Evolutionary conservation across 768 basidiomycete species (phyloP), one percentile per base, ranked within the genome.

Genomic region (Tubosaeta sp.): DNA sequence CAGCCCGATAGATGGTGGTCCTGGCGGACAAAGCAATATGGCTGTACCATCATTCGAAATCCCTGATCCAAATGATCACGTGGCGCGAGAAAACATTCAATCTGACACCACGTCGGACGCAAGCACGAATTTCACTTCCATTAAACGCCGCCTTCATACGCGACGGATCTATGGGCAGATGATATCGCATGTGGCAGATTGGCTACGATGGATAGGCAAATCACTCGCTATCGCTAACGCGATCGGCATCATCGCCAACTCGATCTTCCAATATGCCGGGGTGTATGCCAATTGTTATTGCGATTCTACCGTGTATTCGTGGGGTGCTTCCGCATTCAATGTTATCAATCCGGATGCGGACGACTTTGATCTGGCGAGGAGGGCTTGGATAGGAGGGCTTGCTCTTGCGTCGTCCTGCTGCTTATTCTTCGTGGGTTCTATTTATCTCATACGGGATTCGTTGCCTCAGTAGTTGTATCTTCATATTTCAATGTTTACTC

Each of bases 261-360:
- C n/a, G 11, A 5, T 71, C 10, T 57, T 71, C 27, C 66, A 71
- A 35, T 71, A 60, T 32, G 45, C 61, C 7, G 51, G 58, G 31
- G 46, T 65, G 8, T 71, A 57, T 38, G 46, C 57, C 16, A 58
- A 49, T 2, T 71, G 70, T 43, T 71, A 56, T 16, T 71, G 70
- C 30, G 56, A 65, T 31, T 59, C 68, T 21, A 68, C 59, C 36
- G 56, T 67, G 4, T 46, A 49, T 2, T 41, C 31, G 0, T 53
- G 62, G 56, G 60, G 64, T 76, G n/a, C n/a, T n/a, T n/a, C n/a
- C n/a, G n/a, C n/a, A n/a, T n/a, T n/a, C n/a, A n/a, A n/a, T n/a
- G n/a, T n/a, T n/a, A n/a, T n/a, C n/a, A n/a, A n/a, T n/a, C n/a
- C n/a, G n/a, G n/a, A n/a, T n/a, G n/a, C n/a, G n/a, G n/a, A n/a